These are phyloP conservation scores for Graphium sp. DNA, from an alignment of 2,329 filamentous ascomycete species.

Conservation along the genomic window DNA sequence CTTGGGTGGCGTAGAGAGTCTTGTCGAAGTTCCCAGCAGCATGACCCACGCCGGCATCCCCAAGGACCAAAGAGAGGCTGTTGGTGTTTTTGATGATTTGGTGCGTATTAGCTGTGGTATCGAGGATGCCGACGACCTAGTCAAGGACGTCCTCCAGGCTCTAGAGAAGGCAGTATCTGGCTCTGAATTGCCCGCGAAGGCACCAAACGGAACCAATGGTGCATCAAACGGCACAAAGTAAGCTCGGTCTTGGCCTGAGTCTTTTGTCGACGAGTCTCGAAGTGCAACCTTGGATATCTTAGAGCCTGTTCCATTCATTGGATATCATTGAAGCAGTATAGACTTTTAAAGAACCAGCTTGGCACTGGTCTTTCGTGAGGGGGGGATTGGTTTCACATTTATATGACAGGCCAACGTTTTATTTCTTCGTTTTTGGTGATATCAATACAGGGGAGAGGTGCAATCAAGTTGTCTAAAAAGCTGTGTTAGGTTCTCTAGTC, in stretches of 20 bases:
- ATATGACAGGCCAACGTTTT: too few species aligned
- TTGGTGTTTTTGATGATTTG: constrained; percentile 88
- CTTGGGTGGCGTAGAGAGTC: constrained; percentile 78
- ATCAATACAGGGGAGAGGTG: too few species aligned
- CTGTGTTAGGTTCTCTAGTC: too few species aligned
- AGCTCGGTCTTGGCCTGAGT: not conserved
- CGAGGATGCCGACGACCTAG: constrained; percentile 76
- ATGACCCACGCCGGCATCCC: constrained; percentile 98
- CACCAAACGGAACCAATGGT: constrained; percentile 10
- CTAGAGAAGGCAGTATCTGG: constrained; percentile 52
- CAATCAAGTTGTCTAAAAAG: too few species aligned
- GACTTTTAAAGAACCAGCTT: too few species aligned
- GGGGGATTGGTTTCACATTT: too few species aligned
- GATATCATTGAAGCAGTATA: too few species aligned
- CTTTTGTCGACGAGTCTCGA: too few species aligned
- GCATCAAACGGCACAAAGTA: constrained; percentile 10
- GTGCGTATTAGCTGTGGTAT: constrained; percentile 88
- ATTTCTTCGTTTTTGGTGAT: too few species aligned
- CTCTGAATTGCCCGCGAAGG: constrained; percentile 5
- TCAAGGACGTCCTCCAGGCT: constrained; percentile 66
- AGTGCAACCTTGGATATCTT: too few species aligned
- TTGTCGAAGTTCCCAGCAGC: constrained; percentile 80
- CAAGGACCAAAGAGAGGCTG: constrained; percentile 72
- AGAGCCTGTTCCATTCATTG: too few species aligned
- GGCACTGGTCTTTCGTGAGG: too few species aligned